Base-by-base conservation (phyloP, 2,329 filamentous ascomycete genomes). In the Ophiostoma pallidulum region DNA sequence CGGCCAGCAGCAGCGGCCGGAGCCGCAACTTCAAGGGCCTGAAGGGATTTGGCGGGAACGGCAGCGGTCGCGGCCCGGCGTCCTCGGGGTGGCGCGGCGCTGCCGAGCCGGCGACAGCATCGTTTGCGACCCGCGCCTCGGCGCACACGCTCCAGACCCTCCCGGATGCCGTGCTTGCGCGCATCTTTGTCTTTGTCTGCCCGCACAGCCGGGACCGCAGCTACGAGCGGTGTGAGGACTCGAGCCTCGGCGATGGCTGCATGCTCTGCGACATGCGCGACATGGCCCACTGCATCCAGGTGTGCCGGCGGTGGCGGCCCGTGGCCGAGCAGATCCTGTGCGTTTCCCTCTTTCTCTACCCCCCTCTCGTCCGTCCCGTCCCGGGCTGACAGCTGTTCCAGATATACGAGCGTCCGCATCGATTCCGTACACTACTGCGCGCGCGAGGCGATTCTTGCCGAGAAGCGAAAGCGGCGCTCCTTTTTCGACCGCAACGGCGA, bases 381-480 rank as follows among this genome's bases (percentile, higher is more conserved):
- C 53, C 53, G 47, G 56, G 51, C 47, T 31, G 31, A 41, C 41
- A 44, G 36, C n/a, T 9, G 9, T 20, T 6, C 16, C 58, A 94
- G 87, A 56, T 94, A 94, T 64, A 82, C 83, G 59, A 90, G 88
- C 69, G 82, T 97, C 55, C 86, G 90, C 51, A 92, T 97, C 62
- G 91, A 97, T 62, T 78, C 86, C 16, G 90, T 96, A 28, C 91
- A 97, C 66, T 96, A 95, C 68, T 97, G 91, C 70, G 80, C 85
- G 54, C 83, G 86, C 58, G 91, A 97, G 65, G 82, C 86, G 50
- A 72, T 84, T 57, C 77, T 95, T 31, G 78, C 86, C 45, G 86
- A 91, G 57, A 81, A 78, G 63, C 84, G 90, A 53, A 88, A 86
- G 62, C 81, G 81, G 53, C 77, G 77, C 50, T 82, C 81, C 31